Evolutionary conservation across 441 rosid species (phyloP).

Genomic region (Pelargonium cotyledonis): DNA sequence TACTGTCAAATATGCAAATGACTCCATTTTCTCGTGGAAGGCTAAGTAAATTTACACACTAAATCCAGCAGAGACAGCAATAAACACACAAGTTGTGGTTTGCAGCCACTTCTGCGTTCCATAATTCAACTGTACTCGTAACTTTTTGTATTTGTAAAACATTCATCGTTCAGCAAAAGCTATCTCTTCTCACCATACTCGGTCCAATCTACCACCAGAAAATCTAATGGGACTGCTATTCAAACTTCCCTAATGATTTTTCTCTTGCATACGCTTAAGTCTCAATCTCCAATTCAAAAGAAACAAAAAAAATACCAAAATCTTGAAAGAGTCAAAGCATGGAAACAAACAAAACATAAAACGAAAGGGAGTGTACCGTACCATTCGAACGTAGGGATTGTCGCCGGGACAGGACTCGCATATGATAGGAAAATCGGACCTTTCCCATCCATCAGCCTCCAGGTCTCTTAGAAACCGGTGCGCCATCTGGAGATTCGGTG

Average conservation of each 20-base stretch:
- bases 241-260: too few relatives aligned
- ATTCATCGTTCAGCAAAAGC: background rate
- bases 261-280: too few relatives aligned
- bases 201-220: background rate
- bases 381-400: constrained; percentile 93
- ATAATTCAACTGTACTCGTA: too few relatives aligned
- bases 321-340: too few relatives aligned
- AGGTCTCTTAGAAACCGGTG: constrained; percentile 2
- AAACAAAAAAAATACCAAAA: background rate
- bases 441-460: constrained; percentile 64
- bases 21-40: too few relatives aligned
- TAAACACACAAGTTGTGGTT: too few relatives aligned
- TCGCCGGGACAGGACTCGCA: constrained; percentile 97
- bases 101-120: too few relatives aligned
- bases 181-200: background rate
- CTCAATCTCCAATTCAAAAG: too few relatives aligned
- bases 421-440: constrained; percentile 84
- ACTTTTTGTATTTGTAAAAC: too few relatives aligned
- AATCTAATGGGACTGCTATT: background rate
- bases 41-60: too few relatives aligned
- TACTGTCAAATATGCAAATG: too few relatives aligned
- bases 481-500: background rate
- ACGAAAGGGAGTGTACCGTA: constrained; percentile 13
- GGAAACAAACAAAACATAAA: background rate
- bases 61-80: too few relatives aligned